phyloP scores from a whole-genome alignment of 2,329 filamentous ascomycete species.

The Cytospora schulzeri region DNA sequence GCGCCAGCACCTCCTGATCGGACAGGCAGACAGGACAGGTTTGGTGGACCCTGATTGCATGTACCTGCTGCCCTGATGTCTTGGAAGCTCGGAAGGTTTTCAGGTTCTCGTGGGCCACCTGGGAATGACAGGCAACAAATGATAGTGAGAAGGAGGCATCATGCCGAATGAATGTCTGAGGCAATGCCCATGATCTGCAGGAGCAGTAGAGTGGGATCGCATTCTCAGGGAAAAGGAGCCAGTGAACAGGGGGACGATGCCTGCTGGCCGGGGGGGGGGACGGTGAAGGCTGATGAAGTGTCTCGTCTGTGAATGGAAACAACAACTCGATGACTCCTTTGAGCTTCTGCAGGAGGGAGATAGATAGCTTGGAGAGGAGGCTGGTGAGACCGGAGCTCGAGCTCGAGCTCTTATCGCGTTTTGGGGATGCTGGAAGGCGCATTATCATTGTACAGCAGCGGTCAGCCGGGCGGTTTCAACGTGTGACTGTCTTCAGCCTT shows the following conservation, averaged over 20 bases:
- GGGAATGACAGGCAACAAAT: not conserved
- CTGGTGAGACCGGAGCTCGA: not conserved
- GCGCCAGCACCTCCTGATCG: not conserved
- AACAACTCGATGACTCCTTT: not conserved
- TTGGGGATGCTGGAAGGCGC: not conserved
- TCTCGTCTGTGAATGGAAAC: not conserved
- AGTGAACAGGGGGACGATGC: not conserved
- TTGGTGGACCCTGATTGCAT: not conserved
- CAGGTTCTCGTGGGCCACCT: not conserved
- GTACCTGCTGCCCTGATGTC: too few species aligned
- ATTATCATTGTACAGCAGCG: not conserved
- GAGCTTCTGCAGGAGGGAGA: not conserved
- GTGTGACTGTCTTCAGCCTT: not conserved
- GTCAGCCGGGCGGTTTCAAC: not conserved
- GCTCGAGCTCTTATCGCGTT: not conserved
- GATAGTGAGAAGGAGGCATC: not conserved
- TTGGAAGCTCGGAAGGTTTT: too few species aligned
- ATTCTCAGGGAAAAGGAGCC: not conserved
- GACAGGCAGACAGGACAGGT: not conserved
- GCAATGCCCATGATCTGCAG: not conserved
- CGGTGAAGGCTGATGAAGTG: slow-evolving; percentile 1
- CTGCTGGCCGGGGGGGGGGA: not conserved
- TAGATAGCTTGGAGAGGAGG: not conserved
- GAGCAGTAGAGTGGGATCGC: not conserved
- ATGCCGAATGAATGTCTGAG: slow-evolving; percentile 15